Conservation (phyloP, 805 yeast species). For the Pichia eremophila region DNA sequence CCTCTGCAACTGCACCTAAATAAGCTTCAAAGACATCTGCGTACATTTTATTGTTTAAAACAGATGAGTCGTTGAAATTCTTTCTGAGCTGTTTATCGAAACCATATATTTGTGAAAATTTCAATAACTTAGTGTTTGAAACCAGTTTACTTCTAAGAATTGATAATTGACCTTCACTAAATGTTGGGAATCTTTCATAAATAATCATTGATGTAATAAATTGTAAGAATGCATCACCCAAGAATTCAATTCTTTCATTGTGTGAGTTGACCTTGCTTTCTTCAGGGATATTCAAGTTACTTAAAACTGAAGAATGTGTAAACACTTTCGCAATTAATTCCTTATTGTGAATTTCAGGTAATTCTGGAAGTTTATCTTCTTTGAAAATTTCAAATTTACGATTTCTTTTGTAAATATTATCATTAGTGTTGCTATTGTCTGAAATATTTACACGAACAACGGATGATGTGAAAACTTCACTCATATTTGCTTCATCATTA, state of each 20-base stretch:
- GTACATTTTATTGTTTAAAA: slow-evolving; percentile 50
- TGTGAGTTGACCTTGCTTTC: slow-evolving; percentile 51
- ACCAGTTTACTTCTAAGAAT: slow-evolving; percentile 60
- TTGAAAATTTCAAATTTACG: slow-evolving; percentile 9
- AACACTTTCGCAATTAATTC: slow-evolving; percentile 61
- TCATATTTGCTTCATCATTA: not conserved
- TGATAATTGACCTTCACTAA: slow-evolving; percentile 75
- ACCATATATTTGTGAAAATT: slow-evolving; percentile 62
- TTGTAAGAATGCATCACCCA: slow-evolving; percentile 82
- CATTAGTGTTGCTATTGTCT: not conserved
- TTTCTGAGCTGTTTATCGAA: slow-evolving; percentile 49
- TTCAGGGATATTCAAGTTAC: slow-evolving; percentile 43
- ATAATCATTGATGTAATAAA: slow-evolving; percentile 60
- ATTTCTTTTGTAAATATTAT: slow-evolving; percentile 4
- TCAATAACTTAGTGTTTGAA: slow-evolving; percentile 58
- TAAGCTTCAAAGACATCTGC: slow-evolving; percentile 96
- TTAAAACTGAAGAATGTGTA: slow-evolving; percentile 69
- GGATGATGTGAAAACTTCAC: not conserved
- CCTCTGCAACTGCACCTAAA: slow-evolving; percentile 66
- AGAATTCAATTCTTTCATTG: slow-evolving; percentile 81
- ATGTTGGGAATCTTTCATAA: slow-evolving; percentile 56
- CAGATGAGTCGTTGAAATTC: slow-evolving; percentile 29
- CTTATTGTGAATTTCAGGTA: slow-evolving; percentile 58
- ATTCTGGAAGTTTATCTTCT: slow-evolving; percentile 35
- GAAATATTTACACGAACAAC: not conserved